Evolutionary conservation across 1,284 basidiomycete genomes (phyloP), one percentile per base, ranked within the genome.

Genomic region (Microbotryum violaceum): DNA sequence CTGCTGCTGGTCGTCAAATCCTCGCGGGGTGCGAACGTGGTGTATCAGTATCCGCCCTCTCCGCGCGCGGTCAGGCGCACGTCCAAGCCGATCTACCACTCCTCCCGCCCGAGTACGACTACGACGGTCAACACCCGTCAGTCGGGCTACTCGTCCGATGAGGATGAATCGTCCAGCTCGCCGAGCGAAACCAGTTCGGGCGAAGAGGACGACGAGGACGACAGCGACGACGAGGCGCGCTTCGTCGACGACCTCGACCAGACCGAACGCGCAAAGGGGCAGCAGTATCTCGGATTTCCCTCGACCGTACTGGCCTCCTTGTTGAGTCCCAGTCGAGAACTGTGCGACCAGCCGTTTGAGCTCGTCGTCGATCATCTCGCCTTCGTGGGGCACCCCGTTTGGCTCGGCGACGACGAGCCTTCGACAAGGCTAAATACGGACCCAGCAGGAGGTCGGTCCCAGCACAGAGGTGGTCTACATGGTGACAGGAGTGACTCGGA

Each of bases 301-400:
- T 78, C 86, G 16, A 85, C 87, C 64, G 88, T 91, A 70, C 80
- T 97, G 37, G 88, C 89, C 27, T 83, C 82, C 57, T 79, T 96
- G 64, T 80, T 97, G 8, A 91, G 92, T 0, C 83, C 68, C n/a
- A 69, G 85, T 50, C 78, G 79, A 33, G 81, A 85, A 20, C 83
- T 92, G 73, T 96, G 91, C 72, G 91, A 97, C 75, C 89, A 91
- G 74, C 91, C 91, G 72, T 97, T 97, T 73, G 92, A 96, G 74
- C 82, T 98, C 31, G 77, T 88, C 50, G 86, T 97, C 23, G 92
- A 97, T 71, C 88, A 93, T 70, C 81, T 97, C n/a, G 88, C 85
- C 2, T 97, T 97, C 73, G 81, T 97, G 47, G 94, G 94, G 0
- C 93, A 97, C 75, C 94, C 94, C 0, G 91, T 97, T 2, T 87